Base-by-base conservation (phyloP, 371 early-diverging fungal genomes). In the Chytridium lagenaria region DNA sequence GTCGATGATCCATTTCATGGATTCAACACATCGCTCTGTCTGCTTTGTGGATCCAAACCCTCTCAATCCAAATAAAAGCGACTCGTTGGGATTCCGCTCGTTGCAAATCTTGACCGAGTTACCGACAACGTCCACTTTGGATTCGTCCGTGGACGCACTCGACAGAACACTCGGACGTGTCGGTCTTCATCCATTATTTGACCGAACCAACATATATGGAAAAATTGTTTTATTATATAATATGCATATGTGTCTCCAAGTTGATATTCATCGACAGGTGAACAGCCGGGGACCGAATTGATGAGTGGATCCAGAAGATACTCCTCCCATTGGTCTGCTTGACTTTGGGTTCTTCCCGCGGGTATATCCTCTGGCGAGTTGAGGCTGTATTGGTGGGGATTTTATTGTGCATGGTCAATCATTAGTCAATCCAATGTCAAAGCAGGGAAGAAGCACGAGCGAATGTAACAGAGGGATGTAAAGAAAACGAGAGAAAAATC, bases 31-130 rank as follows among this genome's bases (percentile, higher is more conserved):
- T 52, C 55, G n/a, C 5, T 5, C 23, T 52, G 55, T 23, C 16
- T 22, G 26, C 55, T 22, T 5, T 52, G 16, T 12, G 55, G n/a
- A 52, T 52, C 55, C 55, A 52, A 26, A 12, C 55, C 55, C 23
- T 52, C 23, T 52, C 55, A 52, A 52, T 15, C 5, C 23, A 23
- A 52, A 52, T 5, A 52, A 23, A 52, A 52, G 26, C 5, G 55
- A 10, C 55, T 52, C 55, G 55, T 26, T 52, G 12, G 55, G 55
- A 52, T 52, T 52, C 55, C 55, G 7, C 55, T 52, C 55, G 26
- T 52, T 52, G n/a, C 5, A 5, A 22, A 52, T 52, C 26, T 52
- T 52, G 55, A 52, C 55, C n/a, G n/a, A 52, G 55, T 26, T 52
- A 26, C 23, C 23, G 55, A n/a, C 26, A 5, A 52, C 55, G 7